phyloP scores from a whole-genome alignment of 2,329 filamentous ascomycete species.

The Corinectria fuckeliana region DNA sequence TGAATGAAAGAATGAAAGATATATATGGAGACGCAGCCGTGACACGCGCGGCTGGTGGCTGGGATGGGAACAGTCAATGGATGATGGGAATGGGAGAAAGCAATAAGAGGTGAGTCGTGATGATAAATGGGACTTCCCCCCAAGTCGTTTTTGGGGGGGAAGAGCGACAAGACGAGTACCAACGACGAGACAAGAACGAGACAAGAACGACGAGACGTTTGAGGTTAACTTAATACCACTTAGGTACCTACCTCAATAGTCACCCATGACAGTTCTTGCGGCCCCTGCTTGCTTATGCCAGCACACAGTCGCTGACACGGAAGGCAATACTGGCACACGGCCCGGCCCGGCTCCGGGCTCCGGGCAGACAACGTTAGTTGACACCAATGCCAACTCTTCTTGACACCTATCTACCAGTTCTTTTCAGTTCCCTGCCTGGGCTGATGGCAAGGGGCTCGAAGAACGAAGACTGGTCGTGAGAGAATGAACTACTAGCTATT shows the following conservation, averaged over 20 bases:
- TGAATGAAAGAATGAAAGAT: slow-evolving; percentile 1
- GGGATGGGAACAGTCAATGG: neutral
- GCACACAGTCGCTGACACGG: neutral
- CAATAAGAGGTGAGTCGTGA: neutral
- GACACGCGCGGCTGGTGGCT: neutral
- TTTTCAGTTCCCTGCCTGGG: too few relatives aligned
- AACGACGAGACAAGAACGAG: neutral
- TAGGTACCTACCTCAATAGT: too few relatives aligned
- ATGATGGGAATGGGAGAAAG: neutral
- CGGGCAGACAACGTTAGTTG: neutral
- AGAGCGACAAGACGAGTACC: neutral
- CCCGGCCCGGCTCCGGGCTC: neutral
- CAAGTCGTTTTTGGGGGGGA: too few relatives aligned
- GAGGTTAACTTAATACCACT: too few relatives aligned
- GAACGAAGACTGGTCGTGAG: too few relatives aligned
- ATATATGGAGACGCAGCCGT: neutral
- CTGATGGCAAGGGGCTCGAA: too few relatives aligned
- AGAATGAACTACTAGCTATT: too few relatives aligned
- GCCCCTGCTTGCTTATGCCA: neutral
- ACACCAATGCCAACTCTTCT: too few relatives aligned
- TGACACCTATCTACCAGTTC: too few relatives aligned
- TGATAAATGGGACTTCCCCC: too few relatives aligned
- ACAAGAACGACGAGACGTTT: neutral
- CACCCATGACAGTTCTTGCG: too few relatives aligned
- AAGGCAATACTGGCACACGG: neutral